These are phyloP conservation scores for Globisporangium parvum DNA, from an alignment of 352 stramenopile genomes.

Conservation along the genomic window DNA sequence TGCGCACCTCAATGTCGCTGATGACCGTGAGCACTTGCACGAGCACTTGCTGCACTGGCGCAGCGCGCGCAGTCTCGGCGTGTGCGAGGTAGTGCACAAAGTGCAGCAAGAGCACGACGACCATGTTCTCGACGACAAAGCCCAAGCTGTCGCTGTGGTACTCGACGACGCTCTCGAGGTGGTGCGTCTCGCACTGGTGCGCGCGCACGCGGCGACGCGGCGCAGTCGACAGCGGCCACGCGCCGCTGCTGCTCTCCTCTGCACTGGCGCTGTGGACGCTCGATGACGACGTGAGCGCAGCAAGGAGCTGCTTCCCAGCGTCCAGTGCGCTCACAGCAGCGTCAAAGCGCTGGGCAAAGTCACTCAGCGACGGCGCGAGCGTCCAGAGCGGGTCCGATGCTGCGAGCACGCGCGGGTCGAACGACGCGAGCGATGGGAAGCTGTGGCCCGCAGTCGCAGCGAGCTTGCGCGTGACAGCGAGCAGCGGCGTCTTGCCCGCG, in stretches of 20 bases:
- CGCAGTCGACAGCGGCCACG: background rate
- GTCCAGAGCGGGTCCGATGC: constrained; percentile 59
- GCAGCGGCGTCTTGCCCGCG: constrained; percentile 33
- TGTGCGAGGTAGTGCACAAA: constrained; percentile 55
- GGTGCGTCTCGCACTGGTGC: constrained; percentile 30
- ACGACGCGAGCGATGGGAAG: constrained; percentile 45
- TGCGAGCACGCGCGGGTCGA: constrained; percentile 47
- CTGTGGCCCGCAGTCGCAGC: constrained; percentile 7
- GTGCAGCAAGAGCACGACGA: constrained; percentile 62
- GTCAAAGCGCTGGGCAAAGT: constrained; percentile 57
- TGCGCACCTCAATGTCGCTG: constrained; percentile 52
- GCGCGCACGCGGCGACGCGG: constrained; percentile 19
- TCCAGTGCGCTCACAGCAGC: constrained; percentile 40
- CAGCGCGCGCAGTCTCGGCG: constrained; percentile 20
- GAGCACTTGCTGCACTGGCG: constrained; percentile 46
- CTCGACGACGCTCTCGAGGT: constrained; percentile 53
- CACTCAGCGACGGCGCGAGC: constrained; percentile 47
- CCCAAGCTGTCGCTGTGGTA: constrained; percentile 70
- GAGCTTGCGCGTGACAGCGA: constrained; percentile 38
- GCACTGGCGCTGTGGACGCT: constrained; percentile 4
- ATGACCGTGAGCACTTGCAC: constrained; percentile 62
- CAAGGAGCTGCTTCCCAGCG: constrained; percentile 33
- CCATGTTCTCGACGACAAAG: constrained; percentile 78
- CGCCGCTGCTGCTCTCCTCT: constrained; percentile 3
- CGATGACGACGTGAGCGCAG: constrained; percentile 19